Evolutionary conservation across 306 rosid species (phyloP).

Genomic region (Sindora glabra): DNA sequence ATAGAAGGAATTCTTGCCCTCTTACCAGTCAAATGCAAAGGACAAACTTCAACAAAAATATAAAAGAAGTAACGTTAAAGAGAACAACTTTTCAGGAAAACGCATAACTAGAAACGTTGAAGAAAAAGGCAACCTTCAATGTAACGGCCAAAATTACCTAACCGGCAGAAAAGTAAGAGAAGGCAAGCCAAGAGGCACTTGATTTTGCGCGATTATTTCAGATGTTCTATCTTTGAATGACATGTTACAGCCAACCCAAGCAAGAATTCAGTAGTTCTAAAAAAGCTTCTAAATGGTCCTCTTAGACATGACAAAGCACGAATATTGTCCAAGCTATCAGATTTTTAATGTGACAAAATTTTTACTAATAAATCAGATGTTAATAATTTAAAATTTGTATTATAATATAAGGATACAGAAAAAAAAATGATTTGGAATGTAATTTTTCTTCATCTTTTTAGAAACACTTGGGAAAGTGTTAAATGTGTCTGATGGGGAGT

Average conservation of each 20-base stretch:
- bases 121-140: not conserved
- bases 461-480: conserved; percentile 14
- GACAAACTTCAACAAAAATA: conserved; percentile 30
- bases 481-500: conserved; percentile 32
- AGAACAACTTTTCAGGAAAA: not conserved
- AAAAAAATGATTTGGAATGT: too few relatives aligned
- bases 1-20: conserved; percentile 6
- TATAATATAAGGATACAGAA: too few relatives aligned
- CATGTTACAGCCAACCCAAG: too few relatives aligned
- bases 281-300: too few relatives aligned
- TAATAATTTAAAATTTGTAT: too few relatives aligned
- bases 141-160: conserved; percentile 2
- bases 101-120: not conserved
- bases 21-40: conserved; percentile 29
- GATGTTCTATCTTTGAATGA: too few relatives aligned
- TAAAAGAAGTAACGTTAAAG: conserved; percentile 19
- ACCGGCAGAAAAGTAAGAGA: not conserved
- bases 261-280: too few relatives aligned
- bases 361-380: not conserved
- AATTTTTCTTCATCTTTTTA: not conserved
- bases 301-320: too few relatives aligned
- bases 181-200: not conserved
- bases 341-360: conserved; percentile 4
- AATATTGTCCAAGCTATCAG: too few relatives aligned
- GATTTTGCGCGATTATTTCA: too few relatives aligned